Evolutionary conservation across 2,329 filamentous ascomycete genomes (phyloP).

Genomic region (Eutypella sp.): DNA sequence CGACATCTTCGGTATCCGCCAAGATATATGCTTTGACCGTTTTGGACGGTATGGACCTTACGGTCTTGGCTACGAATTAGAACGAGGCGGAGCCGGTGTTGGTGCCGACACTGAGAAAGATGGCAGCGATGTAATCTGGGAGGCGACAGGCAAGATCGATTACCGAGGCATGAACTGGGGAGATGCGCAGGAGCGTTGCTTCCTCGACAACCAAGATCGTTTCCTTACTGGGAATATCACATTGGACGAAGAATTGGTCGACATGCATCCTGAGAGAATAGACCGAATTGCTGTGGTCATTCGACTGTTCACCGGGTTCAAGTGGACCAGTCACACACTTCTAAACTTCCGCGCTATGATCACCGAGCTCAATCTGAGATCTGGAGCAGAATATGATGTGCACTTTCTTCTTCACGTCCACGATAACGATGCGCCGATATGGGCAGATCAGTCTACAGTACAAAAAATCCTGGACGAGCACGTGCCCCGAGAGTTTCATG

Average conservation of each 20-base stretch:
- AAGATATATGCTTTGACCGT: slow-evolving; percentile 83
- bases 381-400: slow-evolving; percentile 75
- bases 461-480: slow-evolving; percentile 64
- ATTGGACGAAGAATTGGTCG: slow-evolving; percentile 21
- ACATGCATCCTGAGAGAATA: slow-evolving; percentile 33
- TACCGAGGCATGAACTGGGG: slow-evolving; percentile 53
- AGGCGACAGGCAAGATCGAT: slow-evolving; percentile 49
- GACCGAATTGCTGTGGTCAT: slow-evolving; percentile 70
- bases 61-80: slow-evolving; percentile 73
- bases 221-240: slow-evolving; percentile 44
- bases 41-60: slow-evolving; percentile 83
- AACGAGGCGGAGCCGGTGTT: slow-evolving; percentile 66
- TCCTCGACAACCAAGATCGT: slow-evolving; percentile 57
- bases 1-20: slow-evolving; percentile 63
- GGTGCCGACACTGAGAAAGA: slow-evolving; percentile 68
- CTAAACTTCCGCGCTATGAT: slow-evolving; percentile 79
- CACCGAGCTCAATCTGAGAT: slow-evolving; percentile 69
- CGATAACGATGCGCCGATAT: slow-evolving; percentile 73
- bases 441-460: slow-evolving; percentile 71
- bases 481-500: slow-evolving; percentile 69
- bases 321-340: slow-evolving; percentile 72
- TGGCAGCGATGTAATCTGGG: slow-evolving; percentile 58
- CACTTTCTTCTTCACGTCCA: slow-evolving; percentile 85
- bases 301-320: slow-evolving; percentile 73
- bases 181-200: slow-evolving; percentile 47